Conservation (phyloP, 192 early-diverging fungal species). For the Rhizophagus sp. region DNA sequence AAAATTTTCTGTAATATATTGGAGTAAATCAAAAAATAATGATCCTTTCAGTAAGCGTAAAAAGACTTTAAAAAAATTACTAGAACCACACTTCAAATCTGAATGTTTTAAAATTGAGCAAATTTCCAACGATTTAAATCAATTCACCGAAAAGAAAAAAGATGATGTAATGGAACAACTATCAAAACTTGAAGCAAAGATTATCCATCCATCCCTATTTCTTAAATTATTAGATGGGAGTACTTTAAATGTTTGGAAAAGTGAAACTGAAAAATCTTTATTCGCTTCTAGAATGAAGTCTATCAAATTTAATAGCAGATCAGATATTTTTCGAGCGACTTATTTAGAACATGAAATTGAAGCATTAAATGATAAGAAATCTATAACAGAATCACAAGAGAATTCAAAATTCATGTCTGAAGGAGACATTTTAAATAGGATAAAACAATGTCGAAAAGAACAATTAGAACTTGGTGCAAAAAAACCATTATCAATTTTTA, state of each 20-base stretch:
- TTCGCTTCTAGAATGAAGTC: not conserved
- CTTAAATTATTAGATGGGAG: not conserved
- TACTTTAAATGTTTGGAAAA: not conserved
- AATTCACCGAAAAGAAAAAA: not conserved
- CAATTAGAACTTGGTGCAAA: not conserved
- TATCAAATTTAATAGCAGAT: not conserved
- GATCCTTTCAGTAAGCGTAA: not conserved
- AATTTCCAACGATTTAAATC: not conserved
- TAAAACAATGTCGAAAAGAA: not conserved
- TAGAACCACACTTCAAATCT: not conserved
- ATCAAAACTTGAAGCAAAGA: not conserved
- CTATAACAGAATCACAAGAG: not conserved
- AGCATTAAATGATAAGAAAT: not conserved
- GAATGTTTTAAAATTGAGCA: not conserved
- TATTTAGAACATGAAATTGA: not conserved
- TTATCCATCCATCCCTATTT: not conserved
- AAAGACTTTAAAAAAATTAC: not conserved
- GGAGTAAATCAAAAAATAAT: not conserved
- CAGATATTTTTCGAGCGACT: not conserved
- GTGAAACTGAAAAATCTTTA: not conserved
- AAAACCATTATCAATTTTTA: not conserved
- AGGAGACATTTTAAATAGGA: not conserved
- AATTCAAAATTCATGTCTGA: slow-evolving; percentile 3
- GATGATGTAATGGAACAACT: not conserved
- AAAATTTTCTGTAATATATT: not conserved